Conservation (phyloP, 805 yeast genomes). For the Saccharomycopsis lassenensis region DNA sequence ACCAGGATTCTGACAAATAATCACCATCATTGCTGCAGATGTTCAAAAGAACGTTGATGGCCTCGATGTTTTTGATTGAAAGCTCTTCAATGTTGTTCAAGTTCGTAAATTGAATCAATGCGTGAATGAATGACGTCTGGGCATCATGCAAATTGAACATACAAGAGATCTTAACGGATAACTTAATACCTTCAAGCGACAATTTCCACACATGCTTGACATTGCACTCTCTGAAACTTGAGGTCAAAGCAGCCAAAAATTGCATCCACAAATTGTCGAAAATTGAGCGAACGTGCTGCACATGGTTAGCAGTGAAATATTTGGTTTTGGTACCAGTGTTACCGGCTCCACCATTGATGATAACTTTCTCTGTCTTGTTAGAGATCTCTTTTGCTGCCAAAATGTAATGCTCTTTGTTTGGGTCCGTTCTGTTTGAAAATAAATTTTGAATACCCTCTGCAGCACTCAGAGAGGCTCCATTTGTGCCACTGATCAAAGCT, state of each 20-base stretch:
- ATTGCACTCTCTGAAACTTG: slow-evolving; percentile 83
- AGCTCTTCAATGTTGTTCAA: slow-evolving; percentile 71
- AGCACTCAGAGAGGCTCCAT: slow-evolving; percentile 26
- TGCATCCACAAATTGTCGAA: slow-evolving; percentile 98
- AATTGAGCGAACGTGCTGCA: slow-evolving; percentile 85
- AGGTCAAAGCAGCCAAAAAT: slow-evolving; percentile 84
- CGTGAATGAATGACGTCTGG: slow-evolving; percentile 79
- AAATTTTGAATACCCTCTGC: slow-evolving; percentile 36
- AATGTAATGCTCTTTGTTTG: slow-evolving; percentile 72
- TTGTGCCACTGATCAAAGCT: slow-evolving; percentile 64
- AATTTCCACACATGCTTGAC: slow-evolving; percentile 56
- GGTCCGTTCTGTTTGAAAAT: slow-evolving; percentile 58
- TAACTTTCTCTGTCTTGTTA: slow-evolving; percentile 74
- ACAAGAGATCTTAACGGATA: slow-evolving; percentile 75
- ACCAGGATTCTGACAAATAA: slow-evolving; percentile 68
- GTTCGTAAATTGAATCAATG: slow-evolving; percentile 78
- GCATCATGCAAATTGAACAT: slow-evolving; percentile 78
- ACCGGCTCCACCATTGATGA: slow-evolving; percentile 47
- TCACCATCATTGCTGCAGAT: slow-evolving; percentile 77
- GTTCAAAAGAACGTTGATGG: slow-evolving; percentile 62
- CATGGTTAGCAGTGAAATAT: slow-evolving; percentile 65
- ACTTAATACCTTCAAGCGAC: slow-evolving; percentile 77
- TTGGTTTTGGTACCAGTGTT: slow-evolving; percentile 8
- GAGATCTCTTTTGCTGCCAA: slow-evolving; percentile 92
- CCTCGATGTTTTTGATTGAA: slow-evolving; percentile 68